Evolutionary conservation across 2,329 filamentous ascomycete species (phyloP).

Genomic region (Talaromyces sp.): DNA sequence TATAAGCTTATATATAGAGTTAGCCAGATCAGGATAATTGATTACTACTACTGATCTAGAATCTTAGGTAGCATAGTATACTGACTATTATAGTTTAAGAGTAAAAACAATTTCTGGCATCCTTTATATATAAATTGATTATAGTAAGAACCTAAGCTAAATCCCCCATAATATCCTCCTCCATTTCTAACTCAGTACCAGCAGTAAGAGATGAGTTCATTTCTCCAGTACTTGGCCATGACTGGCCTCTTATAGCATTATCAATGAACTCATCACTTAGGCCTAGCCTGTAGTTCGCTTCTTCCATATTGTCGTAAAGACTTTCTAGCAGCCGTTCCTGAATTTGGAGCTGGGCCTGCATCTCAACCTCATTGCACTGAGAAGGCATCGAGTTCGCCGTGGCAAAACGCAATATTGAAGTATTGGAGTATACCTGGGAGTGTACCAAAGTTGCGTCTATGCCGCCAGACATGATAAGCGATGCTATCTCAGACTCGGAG

Average conservation of each 20-base stretch:
- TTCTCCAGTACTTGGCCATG: constrained; percentile 26
- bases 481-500: constrained; percentile 40
- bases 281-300: constrained; percentile 58
- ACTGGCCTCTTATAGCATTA: constrained; percentile 52
- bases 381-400: constrained; percentile 34
- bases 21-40: too few relatives aligned
- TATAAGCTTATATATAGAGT: too few relatives aligned
- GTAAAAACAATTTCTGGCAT: too few relatives aligned
- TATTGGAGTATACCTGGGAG: constrained; percentile 36
- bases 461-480: constrained; percentile 54
- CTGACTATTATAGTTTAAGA: too few relatives aligned
- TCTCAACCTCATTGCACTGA: constrained; percentile 38
- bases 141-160: too few relatives aligned
- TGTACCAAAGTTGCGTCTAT: constrained; percentile 56
- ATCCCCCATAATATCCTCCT: constrained; percentile 47
- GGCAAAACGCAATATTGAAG: constrained; percentile 59
- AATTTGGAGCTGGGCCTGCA: constrained; percentile 48
- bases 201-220: neutral
- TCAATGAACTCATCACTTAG: constrained; percentile 63
- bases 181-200: constrained; percentile 30
- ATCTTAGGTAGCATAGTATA: too few relatives aligned
- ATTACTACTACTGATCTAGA: too few relatives aligned
- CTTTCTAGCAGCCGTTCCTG: constrained; percentile 55
- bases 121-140: too few relatives aligned
- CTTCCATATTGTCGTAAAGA: constrained; percentile 56